Percentiles rank a stretch among this genome's conserved stretches.
These are phyloP conservation scores for Xerophyta viscosa DNA, from an alignment of 106 monocot genomes.

Conservation along the genomic window DNA sequence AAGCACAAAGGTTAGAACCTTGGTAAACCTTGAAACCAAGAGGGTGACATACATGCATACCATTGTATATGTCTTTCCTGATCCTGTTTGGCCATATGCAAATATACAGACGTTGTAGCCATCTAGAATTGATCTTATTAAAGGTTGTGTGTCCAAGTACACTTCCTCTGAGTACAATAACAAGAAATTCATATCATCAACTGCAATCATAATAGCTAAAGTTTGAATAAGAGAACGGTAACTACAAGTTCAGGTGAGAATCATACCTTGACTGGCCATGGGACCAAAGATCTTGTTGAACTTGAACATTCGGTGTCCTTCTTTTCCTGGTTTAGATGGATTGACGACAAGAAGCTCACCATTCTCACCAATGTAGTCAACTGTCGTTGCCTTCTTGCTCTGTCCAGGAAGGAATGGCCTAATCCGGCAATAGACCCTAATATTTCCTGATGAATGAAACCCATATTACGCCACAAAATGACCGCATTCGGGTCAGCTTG, in stretches of 20 bases:
- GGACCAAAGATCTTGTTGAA: conserved; percentile 80
- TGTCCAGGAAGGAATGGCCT: conserved; percentile 90
- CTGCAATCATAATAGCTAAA: no score
- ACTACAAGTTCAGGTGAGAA: background rate
- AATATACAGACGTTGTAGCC: conserved; percentile 97
- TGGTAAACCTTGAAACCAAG: no score
- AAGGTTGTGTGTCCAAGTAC: conserved; percentile 76
- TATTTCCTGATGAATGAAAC: conserved; percentile 56
- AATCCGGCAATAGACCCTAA: conserved; percentile 91
- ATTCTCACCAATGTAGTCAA: conserved; percentile 81
- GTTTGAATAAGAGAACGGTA: no score
- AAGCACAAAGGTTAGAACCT: no score
- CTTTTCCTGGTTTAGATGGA: conserved; percentile 84
- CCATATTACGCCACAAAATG: background rate
- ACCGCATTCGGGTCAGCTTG: no score
- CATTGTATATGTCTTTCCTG: conserved; percentile 99
- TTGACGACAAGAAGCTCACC: conserved; percentile 78
- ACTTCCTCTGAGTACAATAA: conserved; percentile 47
- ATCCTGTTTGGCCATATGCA: conserved; percentile 99
- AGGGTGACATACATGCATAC: conserved; percentile 18
- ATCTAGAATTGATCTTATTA: conserved; percentile 91
- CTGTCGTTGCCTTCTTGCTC: conserved; percentile 41
- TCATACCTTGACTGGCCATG: conserved; percentile 70
- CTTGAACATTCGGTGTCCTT: conserved; percentile 83
- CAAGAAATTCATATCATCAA: no score